Evolutionary conservation across 2,329 filamentous ascomycete species (phyloP).

Genomic region (Claviceps fusiformis): DNA sequence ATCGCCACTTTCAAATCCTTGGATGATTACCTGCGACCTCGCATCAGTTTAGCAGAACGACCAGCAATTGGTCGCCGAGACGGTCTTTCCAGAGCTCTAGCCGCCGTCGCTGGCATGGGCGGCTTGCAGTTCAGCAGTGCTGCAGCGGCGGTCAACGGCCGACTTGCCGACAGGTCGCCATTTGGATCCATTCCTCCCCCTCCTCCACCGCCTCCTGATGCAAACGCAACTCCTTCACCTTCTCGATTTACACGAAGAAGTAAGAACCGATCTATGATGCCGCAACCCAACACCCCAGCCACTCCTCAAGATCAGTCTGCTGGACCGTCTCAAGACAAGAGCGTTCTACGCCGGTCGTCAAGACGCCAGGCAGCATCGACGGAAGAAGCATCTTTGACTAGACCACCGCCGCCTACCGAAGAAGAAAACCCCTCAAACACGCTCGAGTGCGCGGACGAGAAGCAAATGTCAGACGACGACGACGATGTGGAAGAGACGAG

Average conservation of each 20-base stretch:
- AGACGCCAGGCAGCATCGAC: conserved; percentile 42
- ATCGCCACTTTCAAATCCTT: conserved; percentile 96
- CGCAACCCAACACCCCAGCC: conserved; percentile 25
- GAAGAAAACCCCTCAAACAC: conserved; percentile 53
- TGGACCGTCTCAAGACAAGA: conserved; percentile 43
- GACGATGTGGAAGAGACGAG: conserved; percentile 50
- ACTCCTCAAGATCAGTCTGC: conserved; percentile 30
- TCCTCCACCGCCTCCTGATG: conserved; percentile 7
- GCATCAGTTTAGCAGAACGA: conserved; percentile 70
- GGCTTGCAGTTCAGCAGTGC: conserved; percentile 40
- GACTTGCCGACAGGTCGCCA: conserved; percentile 32
- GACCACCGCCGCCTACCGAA: conserved; percentile 40
- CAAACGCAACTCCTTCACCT: conserved; percentile 25
- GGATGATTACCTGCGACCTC: conserved; percentile 86
- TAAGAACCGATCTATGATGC: conserved; percentile 33
- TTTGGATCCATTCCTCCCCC: conserved; percentile 24
- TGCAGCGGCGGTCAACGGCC: conserved; percentile 30
- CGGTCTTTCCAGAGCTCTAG: conserved; percentile 54
- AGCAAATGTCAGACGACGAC: conserved; percentile 58
- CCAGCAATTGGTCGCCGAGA: conserved; percentile 46
- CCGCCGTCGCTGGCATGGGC: conserved; percentile 63
- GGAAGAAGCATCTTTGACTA: conserved; percentile 37
- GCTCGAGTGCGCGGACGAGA: conserved; percentile 87
- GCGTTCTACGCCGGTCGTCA: conserved; percentile 45
- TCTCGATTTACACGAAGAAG: conserved; percentile 31